Base-by-base conservation (phyloP, 139 green algal genomes). In the Gonium pectorale region DNA sequence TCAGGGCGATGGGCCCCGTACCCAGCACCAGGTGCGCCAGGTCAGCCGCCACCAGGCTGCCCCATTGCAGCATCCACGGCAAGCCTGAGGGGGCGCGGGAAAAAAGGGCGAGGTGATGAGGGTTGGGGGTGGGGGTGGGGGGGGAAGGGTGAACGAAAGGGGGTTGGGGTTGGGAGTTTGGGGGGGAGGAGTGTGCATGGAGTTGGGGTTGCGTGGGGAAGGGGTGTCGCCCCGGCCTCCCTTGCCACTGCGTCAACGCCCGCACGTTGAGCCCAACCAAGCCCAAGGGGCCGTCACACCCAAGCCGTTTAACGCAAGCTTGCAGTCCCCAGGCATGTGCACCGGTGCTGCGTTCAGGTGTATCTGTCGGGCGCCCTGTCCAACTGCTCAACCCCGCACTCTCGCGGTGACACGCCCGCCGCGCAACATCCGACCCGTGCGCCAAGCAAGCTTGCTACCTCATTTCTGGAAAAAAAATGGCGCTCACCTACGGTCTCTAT, bases 11-110 rank as follows among this genome's bases (percentile, higher is more conserved):
- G 5, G 75, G 75, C 6, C 75, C 31, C 29, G 21, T 52, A 43
- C 75, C 75, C 17, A 82, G 60, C 3, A 41, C 60, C 17, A 62
- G 29, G 75, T 72, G 59, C 2, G 60, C 75, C 22, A 82, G 21
- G 63, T 82, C 75, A 29, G 75, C 56, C 0, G 75, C 75, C 0
- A 62, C 35, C n/a, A 71, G 52, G 17, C 40, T 19, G 11, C 15
- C 29, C 33, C 27, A 43, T 6, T 71, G 17, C 7, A 67, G 27
- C 11, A 41, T 41, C 75, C 75, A 82, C 17, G 75, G 41, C 27
- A 72, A 22, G 40, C 26, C 75, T 81, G 54, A n/a, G n/a, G n/a
- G n/a, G n/a, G n/a, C n/a, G n/a, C n/a, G n/a, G n/a, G n/a, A n/a
- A n/a, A n/a, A n/a, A n/a, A n/a, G n/a, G n/a, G n/a, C n/a, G n/a